Percentiles rank a stretch among this genome's conserved stretches.
These are phyloP conservation scores for Heterobasidion annosum DNA, from an alignment of 1,284 basidiomycete genomes.

Conservation along the genomic window DNA sequence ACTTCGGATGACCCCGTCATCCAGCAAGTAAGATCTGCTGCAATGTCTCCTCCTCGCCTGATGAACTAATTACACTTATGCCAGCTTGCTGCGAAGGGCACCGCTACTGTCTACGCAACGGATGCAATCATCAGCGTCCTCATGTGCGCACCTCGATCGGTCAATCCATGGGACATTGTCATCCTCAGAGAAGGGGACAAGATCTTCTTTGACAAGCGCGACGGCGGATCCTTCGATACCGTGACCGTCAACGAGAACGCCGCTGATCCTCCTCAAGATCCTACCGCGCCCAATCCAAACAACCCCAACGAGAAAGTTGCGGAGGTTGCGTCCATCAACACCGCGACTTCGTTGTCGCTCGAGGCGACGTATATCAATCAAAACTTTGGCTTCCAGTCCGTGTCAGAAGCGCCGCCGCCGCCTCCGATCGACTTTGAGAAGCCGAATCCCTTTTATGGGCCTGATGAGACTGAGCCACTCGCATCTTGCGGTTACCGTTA, in stretches of 20 bases:
- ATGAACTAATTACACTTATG: neutral
- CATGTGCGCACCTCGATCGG: constrained; percentile 93
- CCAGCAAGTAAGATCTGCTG: constrained; percentile 48
- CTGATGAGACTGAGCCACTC: constrained; percentile 90
- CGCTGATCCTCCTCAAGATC: constrained; percentile 88
- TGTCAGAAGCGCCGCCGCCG: constrained; percentile 63
- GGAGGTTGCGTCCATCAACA: constrained; percentile 80
- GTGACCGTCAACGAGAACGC: constrained; percentile 99
- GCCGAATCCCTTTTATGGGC: constrained; percentile 94
- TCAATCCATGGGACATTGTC: constrained; percentile 99
- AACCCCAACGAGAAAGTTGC: constrained; percentile 63
- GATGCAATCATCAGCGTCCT: constrained; percentile 94
- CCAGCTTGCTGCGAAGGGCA: constrained; percentile 71
- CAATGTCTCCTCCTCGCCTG: constrained; percentile 1
- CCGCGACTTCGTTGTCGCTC: constrained; percentile 87
- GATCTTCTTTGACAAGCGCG: constrained; percentile 96
- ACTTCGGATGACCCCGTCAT: constrained; percentile 98
- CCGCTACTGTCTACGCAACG: constrained; percentile 87
- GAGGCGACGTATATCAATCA: constrained; percentile 99
- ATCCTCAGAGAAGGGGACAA: constrained; percentile 90
- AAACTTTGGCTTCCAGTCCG: constrained; percentile 97
- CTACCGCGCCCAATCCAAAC: constrained; percentile 67
- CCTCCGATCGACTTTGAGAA: constrained; percentile 66
- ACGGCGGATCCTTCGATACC: constrained; percentile 95
- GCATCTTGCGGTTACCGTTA: constrained; percentile 97